phyloP scores from a whole-genome alignment of 108 stramenopile species.

The Skeletonema costatum region DNA sequence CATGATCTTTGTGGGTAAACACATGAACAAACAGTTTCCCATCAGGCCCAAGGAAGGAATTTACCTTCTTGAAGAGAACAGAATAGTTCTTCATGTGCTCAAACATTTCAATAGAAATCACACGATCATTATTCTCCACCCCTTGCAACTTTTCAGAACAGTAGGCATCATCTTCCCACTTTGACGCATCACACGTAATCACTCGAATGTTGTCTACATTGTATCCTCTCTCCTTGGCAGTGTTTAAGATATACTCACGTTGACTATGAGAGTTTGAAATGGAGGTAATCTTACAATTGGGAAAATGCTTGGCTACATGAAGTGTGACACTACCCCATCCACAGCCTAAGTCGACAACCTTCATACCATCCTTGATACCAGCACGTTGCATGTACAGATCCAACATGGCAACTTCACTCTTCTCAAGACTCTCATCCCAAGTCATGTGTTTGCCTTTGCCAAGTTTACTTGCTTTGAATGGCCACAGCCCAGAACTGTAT shows the following conservation, averaged over 20 bases:
- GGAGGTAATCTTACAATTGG: conserved; percentile 69
- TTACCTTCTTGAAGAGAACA: conserved; percentile 75
- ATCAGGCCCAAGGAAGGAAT: conserved; percentile 72
- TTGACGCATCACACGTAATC: conserved; percentile 83
- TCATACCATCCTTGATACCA: conserved; percentile 86
- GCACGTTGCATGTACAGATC: conserved; percentile 88
- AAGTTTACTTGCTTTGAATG: conserved; percentile 47
- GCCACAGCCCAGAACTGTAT: conserved; percentile 90
- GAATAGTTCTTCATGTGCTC: conserved; percentile 99
- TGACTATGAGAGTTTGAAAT: conserved; percentile 91
- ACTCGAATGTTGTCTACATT: conserved; percentile 81
- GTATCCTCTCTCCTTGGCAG: conserved; percentile 79
- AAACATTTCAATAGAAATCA: conserved; percentile 94
- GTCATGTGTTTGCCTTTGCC: conserved; percentile 29
- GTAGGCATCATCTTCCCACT: conserved; percentile 36
- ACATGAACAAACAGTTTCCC: conserved; percentile 96
- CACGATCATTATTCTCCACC: conserved; percentile 79
- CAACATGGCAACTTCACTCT: conserved; percentile 89
- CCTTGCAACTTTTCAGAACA: conserved; percentile 64
- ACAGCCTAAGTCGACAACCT: conserved; percentile 80
- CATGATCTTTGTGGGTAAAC: conserved; percentile 85
- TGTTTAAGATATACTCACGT: conserved; percentile 84
- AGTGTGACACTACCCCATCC: conserved; percentile 97
- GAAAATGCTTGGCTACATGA: conserved; percentile 59
- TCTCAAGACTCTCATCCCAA: conserved; percentile 48